A percentile compares a stretch with the other conserved stretches of the same genome.
Conservation (phyloP, 441 rosid genomes). For the Populus hybrid region DNA sequence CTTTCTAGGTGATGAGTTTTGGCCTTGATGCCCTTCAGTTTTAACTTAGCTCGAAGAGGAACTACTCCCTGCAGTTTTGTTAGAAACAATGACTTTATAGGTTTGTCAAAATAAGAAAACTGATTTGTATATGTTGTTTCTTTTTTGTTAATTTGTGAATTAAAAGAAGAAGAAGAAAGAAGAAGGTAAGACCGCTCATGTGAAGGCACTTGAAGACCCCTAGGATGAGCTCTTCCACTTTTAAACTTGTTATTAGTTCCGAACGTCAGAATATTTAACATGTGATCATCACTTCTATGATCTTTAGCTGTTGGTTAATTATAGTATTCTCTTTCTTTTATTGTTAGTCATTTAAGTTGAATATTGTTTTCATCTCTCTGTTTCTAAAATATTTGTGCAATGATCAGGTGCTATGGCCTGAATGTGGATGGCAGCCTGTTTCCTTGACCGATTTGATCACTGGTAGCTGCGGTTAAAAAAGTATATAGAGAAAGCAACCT, state of each 20-base stretch:
- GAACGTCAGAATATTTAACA: not conserved
- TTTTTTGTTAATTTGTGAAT: not conserved
- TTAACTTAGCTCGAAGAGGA: not conserved
- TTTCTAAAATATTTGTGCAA: slow-evolving; percentile 11
- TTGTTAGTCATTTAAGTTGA: not conserved
- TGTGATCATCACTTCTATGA: not conserved
- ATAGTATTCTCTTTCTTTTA: not conserved
- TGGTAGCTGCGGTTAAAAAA: slow-evolving; percentile 55
- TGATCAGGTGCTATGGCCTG: slow-evolving; percentile 95
- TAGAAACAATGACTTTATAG: not conserved
- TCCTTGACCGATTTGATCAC: slow-evolving; percentile 87
- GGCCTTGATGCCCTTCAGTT: not conserved
- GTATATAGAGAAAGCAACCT: slow-evolving; percentile 80
- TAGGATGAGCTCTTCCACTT: not conserved
- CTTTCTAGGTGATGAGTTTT: not conserved
- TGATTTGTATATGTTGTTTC: not conserved
- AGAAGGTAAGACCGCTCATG: not conserved
- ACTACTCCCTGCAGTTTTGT: not conserved
- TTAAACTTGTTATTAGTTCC: too few relatives aligned
- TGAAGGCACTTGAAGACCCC: not conserved
- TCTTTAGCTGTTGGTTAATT: not conserved
- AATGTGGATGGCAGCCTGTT: slow-evolving; percentile 93
- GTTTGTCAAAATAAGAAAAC: not conserved
- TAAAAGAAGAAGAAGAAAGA: not conserved
- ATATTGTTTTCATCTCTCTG: not conserved